Percentiles rank a stretch among this genome's conserved stretches.
Evolutionary conservation across 2,329 filamentous ascomycete species (phyloP).

Genomic region (Cordyceps javanica): DNA sequence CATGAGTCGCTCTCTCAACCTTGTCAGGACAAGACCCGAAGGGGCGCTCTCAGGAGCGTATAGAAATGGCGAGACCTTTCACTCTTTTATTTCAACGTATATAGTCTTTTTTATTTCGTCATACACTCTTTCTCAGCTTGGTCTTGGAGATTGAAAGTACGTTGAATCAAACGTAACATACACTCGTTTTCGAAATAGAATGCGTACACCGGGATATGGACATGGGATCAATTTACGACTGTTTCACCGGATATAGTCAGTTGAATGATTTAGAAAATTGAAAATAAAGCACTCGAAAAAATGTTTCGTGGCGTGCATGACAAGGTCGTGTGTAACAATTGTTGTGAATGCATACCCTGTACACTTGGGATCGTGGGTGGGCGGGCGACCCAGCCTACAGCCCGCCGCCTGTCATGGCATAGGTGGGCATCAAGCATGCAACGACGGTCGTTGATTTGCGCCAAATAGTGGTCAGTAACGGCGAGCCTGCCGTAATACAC

Average conservation of each 20-base stretch:
- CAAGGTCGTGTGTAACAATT: no score
- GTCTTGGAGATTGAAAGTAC: conserved; percentile 1
- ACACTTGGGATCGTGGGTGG: no score
- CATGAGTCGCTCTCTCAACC: not conserved
- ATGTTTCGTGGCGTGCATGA: no score
- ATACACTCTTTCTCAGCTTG: conserved; percentile 4
- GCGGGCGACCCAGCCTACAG: no score
- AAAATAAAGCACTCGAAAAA: not conserved
- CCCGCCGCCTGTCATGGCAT: no score
- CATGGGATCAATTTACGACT: not conserved
- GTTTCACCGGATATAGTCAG: not conserved
- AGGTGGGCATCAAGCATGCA: no score
- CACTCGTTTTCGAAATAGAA: not conserved
- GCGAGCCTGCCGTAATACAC: no score
- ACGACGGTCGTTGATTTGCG: no score
- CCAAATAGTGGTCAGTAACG: no score
- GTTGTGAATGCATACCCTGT: no score
- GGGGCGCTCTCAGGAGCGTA: not conserved
- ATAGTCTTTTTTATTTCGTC: not conserved
- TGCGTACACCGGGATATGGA: not conserved
- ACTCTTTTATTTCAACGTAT: conserved; percentile 1
- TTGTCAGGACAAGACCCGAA: conserved; percentile 12
- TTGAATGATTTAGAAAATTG: not conserved
- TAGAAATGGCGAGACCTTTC: conserved; percentile 1
- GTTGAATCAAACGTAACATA: conserved; percentile 2